These are phyloP conservation scores for Perilla frutescens DNA, from an alignment of 257 asterid species.

Conservation along the genomic window DNA sequence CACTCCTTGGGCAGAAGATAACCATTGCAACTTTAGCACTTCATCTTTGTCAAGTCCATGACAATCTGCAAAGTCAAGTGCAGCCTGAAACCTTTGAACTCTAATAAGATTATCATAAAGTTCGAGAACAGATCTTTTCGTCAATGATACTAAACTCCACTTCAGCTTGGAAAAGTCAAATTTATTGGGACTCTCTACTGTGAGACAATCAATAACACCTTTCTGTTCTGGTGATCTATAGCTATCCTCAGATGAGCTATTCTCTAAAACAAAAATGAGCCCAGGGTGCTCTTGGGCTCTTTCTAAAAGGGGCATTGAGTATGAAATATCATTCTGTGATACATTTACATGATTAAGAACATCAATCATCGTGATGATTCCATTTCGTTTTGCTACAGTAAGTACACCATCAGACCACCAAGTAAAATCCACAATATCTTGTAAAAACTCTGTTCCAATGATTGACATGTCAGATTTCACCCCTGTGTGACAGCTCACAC, in stretches of 20 bases:
- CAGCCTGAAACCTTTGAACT: conserved; percentile 70
- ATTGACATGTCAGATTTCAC: conserved; percentile 44
- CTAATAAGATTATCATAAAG: conserved; percentile 71
- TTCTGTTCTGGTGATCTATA: conserved; percentile 47
- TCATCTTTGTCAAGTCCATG: conserved; percentile 90
- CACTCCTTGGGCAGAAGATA: conserved; percentile 78
- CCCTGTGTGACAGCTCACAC: conserved; percentile 43
- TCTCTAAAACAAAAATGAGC: conserved; percentile 73
- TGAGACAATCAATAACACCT: conserved; percentile 48
- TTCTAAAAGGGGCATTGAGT: conserved; percentile 75
- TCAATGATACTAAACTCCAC: conserved; percentile 77
- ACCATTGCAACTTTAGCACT: conserved; percentile 88
- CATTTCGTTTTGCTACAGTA: conserved; percentile 65
- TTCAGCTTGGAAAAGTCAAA: conserved; percentile 55
- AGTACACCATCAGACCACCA: conserved; percentile 93
- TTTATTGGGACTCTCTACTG: conserved; percentile 41
- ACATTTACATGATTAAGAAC: conserved; percentile 48
- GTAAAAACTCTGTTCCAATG: conserved; percentile 42
- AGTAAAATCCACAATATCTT: conserved; percentile 71
- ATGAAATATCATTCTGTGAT: conserved; percentile 55
- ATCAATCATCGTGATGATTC: conserved; percentile 68
- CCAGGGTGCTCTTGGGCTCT: conserved; percentile 70
- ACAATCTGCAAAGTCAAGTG: conserved; percentile 77
- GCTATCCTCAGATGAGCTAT: conserved; percentile 48
- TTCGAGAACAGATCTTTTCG: conserved; percentile 73